These are phyloP conservation scores for Beauveria bassiana DNA, from an alignment of 2,329 filamentous ascomycete species.

Conservation along the genomic window DNA sequence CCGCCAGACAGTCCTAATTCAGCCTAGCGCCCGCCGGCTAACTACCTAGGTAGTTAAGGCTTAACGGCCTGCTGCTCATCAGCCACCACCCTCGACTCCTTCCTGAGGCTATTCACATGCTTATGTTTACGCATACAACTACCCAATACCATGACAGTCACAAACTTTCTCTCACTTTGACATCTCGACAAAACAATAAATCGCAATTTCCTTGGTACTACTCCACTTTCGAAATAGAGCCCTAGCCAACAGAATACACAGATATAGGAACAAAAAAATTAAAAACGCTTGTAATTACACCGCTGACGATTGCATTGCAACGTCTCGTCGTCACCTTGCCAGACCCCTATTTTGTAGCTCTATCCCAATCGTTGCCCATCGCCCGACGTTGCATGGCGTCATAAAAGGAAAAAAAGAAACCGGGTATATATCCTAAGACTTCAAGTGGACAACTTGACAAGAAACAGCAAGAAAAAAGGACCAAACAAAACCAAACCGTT, in stretches of 20 bases:
- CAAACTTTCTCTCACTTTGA: too few species aligned
- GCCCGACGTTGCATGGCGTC: background rate
- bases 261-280: background rate
- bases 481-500: conserved; percentile 8
- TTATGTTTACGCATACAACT: too few species aligned
- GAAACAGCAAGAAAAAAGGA: background rate
- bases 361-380: background rate
- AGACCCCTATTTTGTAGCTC: background rate
- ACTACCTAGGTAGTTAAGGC: background rate
- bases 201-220: too few species aligned
- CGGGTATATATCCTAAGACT: conserved; percentile 15
- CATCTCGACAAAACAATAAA: too few species aligned
- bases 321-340: background rate
- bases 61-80: background rate
- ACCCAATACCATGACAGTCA: background rate
- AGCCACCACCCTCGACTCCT: too few species aligned
- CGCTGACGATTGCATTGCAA: background rate
- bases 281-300: background rate
- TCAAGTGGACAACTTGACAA: conserved; percentile 7
- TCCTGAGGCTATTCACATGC: too few species aligned
- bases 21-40: background rate
- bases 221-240: too few species aligned
- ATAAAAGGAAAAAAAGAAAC: background rate
- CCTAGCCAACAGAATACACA: background rate
- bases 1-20: background rate